A percentile compares a stretch with the other conserved stretches of the same genome.
These are phyloP conservation scores for Aphanomyces cochlioides DNA, from an alignment of 352 stramenopile species.

Conservation along the genomic window DNA sequence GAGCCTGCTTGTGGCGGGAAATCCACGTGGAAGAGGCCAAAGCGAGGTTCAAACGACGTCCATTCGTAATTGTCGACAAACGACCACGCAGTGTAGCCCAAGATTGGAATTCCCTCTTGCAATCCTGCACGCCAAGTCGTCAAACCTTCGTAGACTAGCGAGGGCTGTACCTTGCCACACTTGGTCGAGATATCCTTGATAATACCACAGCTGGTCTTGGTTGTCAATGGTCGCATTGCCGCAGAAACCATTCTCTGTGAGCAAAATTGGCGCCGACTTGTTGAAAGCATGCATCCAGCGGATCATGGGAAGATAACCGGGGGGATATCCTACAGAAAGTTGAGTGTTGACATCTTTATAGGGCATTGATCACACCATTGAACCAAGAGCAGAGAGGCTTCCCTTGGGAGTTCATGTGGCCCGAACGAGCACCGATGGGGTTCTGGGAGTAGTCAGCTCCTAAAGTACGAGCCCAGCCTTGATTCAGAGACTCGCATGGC, in stretches of 20 bases:
- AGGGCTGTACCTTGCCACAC: constrained; percentile 35
- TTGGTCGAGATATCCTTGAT: constrained; percentile 50
- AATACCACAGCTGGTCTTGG: constrained; percentile 63
- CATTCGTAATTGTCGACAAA: constrained; percentile 96
- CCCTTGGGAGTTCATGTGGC: constrained; percentile 40
- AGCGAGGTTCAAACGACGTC: constrained; percentile 63
- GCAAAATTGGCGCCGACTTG: constrained; percentile 35
- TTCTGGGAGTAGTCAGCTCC: constrained; percentile 53
- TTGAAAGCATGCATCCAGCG: constrained; percentile 53
- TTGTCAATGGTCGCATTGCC: constrained; percentile 58
- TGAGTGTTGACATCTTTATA: background rate
- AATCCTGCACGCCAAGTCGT: background rate
- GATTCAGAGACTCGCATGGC: constrained; percentile 38
- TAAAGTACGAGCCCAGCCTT: constrained; percentile 45
- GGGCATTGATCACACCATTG: constrained; percentile 30
- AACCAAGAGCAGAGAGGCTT: constrained; percentile 46
- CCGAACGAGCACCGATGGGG: constrained; percentile 52
- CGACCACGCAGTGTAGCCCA: constrained; percentile 91
- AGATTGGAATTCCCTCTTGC: constrained; percentile 59
- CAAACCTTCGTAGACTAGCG: background rate
- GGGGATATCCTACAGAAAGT: constrained; percentile 43
- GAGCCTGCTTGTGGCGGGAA: constrained; percentile 39
- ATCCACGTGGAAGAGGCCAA: constrained; percentile 66
- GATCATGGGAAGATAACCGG: constrained; percentile 52
- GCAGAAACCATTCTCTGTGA: constrained; percentile 70